Evolutionary conservation across 441 rosid genomes (phyloP).

Genomic region (Populus hybrid): DNA sequence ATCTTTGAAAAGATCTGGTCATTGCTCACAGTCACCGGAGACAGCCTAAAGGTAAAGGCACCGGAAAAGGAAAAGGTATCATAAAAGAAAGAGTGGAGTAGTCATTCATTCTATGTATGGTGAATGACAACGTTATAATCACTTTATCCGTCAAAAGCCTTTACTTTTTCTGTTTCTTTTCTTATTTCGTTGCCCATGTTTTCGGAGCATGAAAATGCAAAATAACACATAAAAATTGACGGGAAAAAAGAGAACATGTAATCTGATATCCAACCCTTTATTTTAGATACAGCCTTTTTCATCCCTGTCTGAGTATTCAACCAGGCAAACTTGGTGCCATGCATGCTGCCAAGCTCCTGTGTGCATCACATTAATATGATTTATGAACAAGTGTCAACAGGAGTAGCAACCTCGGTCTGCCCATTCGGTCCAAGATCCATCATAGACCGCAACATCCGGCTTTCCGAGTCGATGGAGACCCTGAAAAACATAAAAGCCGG

Average conservation of each 20-base stretch:
- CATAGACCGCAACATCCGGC: background rate
- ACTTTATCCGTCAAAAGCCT: background rate
- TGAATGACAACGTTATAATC: no score
- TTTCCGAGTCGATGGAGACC: background rate
- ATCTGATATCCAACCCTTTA: background rate
- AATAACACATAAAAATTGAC: background rate
- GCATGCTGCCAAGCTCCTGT: background rate
- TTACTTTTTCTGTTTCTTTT: no score
- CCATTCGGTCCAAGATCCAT: background rate
- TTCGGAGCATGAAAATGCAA: background rate
- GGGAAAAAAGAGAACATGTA: background rate
- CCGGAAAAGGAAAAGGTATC: no score
- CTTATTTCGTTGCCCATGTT: background rate
- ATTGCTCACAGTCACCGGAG: no score
- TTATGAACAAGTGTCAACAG: background rate
- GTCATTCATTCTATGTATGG: no score
- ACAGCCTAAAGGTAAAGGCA: no score
- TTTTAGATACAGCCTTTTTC: no score
- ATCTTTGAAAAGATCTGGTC: background rate
- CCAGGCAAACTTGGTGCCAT: background rate
- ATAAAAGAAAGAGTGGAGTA: no score
- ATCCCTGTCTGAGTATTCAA: background rate
- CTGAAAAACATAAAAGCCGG: background rate
- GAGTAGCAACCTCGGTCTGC: background rate
- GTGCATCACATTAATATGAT: background rate